Evolutionary conservation across 495 filamentous ascomycete species (phyloP).

Genomic region (Aspergillus hancockii): DNA sequence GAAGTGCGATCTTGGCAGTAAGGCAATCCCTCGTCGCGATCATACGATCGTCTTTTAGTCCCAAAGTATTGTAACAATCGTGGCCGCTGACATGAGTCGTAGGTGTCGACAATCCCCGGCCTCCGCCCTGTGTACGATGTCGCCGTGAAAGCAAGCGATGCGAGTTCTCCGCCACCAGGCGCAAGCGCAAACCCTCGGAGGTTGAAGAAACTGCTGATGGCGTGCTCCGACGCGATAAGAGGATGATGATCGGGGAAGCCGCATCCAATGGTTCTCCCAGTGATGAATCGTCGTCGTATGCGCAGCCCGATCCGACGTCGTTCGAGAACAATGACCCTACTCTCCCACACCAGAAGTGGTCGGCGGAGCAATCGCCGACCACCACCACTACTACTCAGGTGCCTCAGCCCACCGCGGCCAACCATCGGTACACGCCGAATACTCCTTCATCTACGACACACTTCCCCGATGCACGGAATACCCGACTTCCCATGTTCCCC

Average conservation of each 20-base stretch:
- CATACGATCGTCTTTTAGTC: slow-evolving; percentile 2
- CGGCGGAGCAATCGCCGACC: background rate
- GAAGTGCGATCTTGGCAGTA: slow-evolving; percentile 85
- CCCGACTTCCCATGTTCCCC: slow-evolving; percentile 31
- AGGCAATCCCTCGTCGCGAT: slow-evolving; percentile 11
- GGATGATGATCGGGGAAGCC: slow-evolving; percentile 48
- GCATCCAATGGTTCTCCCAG: slow-evolving; percentile 30
- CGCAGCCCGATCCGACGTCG: slow-evolving; percentile 25
- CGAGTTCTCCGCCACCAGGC: slow-evolving; percentile 92
- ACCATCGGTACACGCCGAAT: slow-evolving; percentile 31
- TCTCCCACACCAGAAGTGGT: background rate
- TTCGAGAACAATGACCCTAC: slow-evolving; percentile 30
- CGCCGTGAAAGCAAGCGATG: slow-evolving; percentile 91
- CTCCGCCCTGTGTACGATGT: slow-evolving; percentile 92
- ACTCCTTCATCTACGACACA: slow-evolving; percentile 27
- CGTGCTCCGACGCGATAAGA: slow-evolving; percentile 53
- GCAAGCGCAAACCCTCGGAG: slow-evolving; percentile 81
- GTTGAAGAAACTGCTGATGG: slow-evolving; percentile 57
- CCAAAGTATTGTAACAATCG: background rate
- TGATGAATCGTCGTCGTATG: slow-evolving; percentile 33
- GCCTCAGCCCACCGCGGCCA: slow-evolving; percentile 8
- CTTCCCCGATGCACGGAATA: slow-evolving; percentile 33
- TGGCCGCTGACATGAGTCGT: slow-evolving; percentile 4
- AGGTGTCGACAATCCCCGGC: slow-evolving; percentile 86
- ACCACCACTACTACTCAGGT: slow-evolving; percentile 3